Conservation (phyloP, 2,329 filamentous ascomycete genomes). For the Pyricularia sp. region DNA sequence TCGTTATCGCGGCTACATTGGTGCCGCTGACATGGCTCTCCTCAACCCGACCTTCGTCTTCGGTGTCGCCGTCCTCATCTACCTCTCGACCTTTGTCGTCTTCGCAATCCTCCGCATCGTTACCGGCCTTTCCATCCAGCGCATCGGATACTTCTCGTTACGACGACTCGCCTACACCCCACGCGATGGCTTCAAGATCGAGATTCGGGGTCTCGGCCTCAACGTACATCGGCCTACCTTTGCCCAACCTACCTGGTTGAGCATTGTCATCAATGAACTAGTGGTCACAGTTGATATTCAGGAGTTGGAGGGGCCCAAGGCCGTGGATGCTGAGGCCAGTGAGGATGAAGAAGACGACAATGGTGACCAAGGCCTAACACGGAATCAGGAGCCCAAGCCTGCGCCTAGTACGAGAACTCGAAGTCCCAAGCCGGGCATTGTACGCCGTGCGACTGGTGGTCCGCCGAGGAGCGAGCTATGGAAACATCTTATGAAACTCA, state of each 20-base stretch:
- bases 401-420: constrained; percentile 8
- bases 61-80: constrained; percentile 75
- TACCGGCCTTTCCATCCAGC: constrained; percentile 91
- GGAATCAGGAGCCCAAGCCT: constrained; percentile 8
- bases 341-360: constrained; percentile 16
- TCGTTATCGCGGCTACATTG: neutral
- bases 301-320: constrained; percentile 46
- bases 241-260: constrained; percentile 93
- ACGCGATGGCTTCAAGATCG: constrained; percentile 78
- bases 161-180: constrained; percentile 85
- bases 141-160: constrained; percentile 86
- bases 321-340: constrained; percentile 19
- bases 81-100: constrained; percentile 84
- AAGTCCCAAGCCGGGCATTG: constrained; percentile 18
- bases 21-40: constrained; percentile 44
- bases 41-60: constrained; percentile 74
- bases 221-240: constrained; percentile 90
- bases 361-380: neutral
- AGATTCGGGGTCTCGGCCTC: constrained; percentile 81
- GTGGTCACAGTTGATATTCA: constrained; percentile 73
- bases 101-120: constrained; percentile 89
- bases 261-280: constrained; percentile 77
- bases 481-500: constrained; percentile 67
- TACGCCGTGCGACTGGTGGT: constrained; percentile 18
- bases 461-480: constrained; percentile 61